Evolutionary conservation across 441 rosid genomes (phyloP).

Genomic region (Gossypium trilobum): DNA sequence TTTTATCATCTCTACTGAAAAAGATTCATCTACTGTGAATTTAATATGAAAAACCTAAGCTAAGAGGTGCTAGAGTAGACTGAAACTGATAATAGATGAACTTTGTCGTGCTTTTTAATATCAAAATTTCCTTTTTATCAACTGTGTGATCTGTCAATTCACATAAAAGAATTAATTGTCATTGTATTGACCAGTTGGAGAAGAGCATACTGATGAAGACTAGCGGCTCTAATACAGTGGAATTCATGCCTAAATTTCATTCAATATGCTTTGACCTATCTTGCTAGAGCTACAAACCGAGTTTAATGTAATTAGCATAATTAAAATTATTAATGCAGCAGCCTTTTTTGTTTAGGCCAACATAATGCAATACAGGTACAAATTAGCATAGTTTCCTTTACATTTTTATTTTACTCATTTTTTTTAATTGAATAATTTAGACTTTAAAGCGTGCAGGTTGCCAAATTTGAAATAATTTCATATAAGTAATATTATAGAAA

Average conservation of each 20-base stretch:
- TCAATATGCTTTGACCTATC: not conserved
- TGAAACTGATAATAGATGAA: no score
- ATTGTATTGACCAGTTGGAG: not conserved
- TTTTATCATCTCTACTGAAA: not conserved
- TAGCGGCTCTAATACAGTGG: not conserved
- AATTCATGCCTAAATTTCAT: not conserved
- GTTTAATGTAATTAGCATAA: no score
- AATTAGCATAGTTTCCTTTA: no score
- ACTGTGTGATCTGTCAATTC: not conserved
- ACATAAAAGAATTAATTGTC: not conserved
- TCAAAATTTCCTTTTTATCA: not conserved
- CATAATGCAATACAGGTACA: no score
- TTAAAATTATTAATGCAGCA: no score
- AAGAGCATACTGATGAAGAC: not conserved
- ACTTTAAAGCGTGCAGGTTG: no score
- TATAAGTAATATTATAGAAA: no score
- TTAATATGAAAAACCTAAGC: not conserved
- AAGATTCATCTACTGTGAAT: not conserved
- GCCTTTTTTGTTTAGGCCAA: no score
- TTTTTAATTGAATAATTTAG: no score
- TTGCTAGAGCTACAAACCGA: no score
- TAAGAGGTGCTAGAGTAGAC: not conserved
- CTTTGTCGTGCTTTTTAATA: not conserved
- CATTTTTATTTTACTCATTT: no score
- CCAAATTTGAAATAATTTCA: no score